Percentiles rank a stretch among this genome's conserved stretches.
These are phyloP conservation scores for Tuber melanosporum DNA, from an alignment of 495 filamentous ascomycete species.

Conservation along the genomic window DNA sequence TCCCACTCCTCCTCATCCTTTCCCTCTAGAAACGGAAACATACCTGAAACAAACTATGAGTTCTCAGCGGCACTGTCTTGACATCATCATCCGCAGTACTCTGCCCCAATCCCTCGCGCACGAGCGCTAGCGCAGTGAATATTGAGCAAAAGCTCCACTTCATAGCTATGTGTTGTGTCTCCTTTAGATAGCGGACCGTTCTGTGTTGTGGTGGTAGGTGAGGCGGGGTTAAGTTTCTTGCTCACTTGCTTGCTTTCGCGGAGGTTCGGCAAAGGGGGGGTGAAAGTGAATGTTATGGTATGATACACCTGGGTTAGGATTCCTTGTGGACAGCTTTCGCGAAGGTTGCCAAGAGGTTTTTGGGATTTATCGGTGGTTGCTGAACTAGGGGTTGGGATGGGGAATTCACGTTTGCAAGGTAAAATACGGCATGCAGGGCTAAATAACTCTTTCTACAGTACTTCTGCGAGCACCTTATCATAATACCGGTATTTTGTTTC, in stretches of 20 bases:
- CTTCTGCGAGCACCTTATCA: not conserved
- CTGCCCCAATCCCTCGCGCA: slow-evolving; percentile 16
- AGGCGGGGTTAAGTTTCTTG: not conserved
- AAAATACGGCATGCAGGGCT: not conserved
- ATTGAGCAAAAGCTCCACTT: slow-evolving; percentile 4
- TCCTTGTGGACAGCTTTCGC: slow-evolving; percentile 3
- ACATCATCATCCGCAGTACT: slow-evolving; percentile 30
- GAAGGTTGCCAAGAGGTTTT: not conserved
- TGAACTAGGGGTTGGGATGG: not conserved
- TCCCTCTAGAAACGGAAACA: slow-evolving; percentile 30
- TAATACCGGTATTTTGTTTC: not conserved
- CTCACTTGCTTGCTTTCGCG: not conserved
- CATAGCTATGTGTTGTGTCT: not conserved
- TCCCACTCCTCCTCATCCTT: slow-evolving; percentile 9
- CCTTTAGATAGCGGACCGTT: not conserved
- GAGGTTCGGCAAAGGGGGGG: not conserved
- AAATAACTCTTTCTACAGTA: not conserved
- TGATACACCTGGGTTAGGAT: not conserved
- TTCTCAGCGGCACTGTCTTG: slow-evolving; percentile 57
- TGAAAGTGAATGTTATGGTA: not conserved
- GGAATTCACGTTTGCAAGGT: not conserved
- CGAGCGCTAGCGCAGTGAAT: not conserved
- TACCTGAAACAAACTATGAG: slow-evolving; percentile 61
- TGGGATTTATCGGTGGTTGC: not conserved
- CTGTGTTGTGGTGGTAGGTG: not conserved